Evolutionary conservation across 108 stramenopile species (phyloP), one percentile per base, ranked within the genome.

Genomic region (Hondaea fermentalgiana): DNA sequence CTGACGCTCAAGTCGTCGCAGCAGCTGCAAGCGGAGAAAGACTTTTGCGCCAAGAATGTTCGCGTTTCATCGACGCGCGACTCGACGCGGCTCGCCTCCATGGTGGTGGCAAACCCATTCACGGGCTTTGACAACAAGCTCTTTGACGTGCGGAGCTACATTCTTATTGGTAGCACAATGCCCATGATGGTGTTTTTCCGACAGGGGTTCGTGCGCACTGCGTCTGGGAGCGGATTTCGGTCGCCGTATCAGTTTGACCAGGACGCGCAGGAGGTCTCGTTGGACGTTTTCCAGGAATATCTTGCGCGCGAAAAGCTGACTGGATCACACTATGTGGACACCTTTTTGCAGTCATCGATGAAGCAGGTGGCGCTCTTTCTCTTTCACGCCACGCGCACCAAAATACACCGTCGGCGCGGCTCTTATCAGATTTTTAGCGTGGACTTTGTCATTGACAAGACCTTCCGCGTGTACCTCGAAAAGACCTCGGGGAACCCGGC

Each of bases 361-460:
- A 83, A 83, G 51, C 76, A 83, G 76, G 51, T 83, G 25, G 76
- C 49, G 25, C 51, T 47, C n/a, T 83, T 83, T 83, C 25, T 83
- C 1, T 83, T 83, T 23, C 76, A 83, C 76, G 76, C 76, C 19
- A 45, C 76, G 51, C 76, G 76, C 0, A 83, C 76, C 76, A 83
- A 83, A 23, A 47, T 83, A 14, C 49, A 23, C 12, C 76, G 76
- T 6, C 76, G 76, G 10, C 19, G 28, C n/a, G 76, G 76, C 76
- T 83, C 76, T 43, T 83, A 53, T 35, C 76, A 83, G 4, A 25
- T 83, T 8, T 83, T 83, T 45, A 83, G 76, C 51, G 76, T 83
- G 49, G 76, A 83, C 76, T 83, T 53, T 83, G 76, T 83, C 49
- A 83, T 83, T 16, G 76, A 83, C 76, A 47, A 83, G 76, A 53